Evolutionary conservation across 2,329 filamentous ascomycete species (phyloP).

Genomic region (Didymella pomorum): DNA sequence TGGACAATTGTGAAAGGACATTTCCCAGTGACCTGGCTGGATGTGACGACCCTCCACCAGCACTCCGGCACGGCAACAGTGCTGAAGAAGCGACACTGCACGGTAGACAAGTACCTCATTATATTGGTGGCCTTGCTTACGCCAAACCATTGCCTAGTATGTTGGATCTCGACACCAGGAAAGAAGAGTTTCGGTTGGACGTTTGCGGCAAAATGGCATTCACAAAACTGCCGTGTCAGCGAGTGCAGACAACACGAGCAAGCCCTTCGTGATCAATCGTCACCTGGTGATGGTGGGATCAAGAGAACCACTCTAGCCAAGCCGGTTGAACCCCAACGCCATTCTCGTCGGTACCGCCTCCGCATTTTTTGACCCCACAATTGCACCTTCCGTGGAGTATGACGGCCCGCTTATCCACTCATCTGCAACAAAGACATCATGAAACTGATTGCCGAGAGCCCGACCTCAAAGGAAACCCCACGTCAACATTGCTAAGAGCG

Average conservation of each 20-base stretch:
- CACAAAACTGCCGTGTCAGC: not conserved
- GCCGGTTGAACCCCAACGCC: conserved; percentile 14
- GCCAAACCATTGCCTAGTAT: not conserved
- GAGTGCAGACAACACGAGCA: not conserved
- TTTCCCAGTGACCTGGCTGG: not conserved
- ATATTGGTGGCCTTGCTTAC: not conserved
- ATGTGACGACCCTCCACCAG: no score
- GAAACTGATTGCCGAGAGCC: not conserved
- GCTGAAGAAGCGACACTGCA: not conserved
- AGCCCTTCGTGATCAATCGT: not conserved
- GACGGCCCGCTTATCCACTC: conserved; percentile 12
- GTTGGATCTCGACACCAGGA: not conserved
- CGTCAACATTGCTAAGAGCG: not conserved
- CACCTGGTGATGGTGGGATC: not conserved
- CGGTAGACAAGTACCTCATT: not conserved
- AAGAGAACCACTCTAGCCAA: conserved; percentile 10
- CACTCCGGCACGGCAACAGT: not conserved
- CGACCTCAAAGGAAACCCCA: not conserved
- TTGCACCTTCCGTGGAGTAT: not conserved
- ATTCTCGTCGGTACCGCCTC: conserved; percentile 1
- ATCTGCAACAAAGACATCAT: not conserved
- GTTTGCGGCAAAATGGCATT: not conserved
- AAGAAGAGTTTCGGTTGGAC: not conserved
- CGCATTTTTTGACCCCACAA: conserved; percentile 8
- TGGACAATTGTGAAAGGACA: not conserved